phyloP scores from a whole-genome alignment of 208 protist genomes.

The Strigomonas culicis region DNA sequence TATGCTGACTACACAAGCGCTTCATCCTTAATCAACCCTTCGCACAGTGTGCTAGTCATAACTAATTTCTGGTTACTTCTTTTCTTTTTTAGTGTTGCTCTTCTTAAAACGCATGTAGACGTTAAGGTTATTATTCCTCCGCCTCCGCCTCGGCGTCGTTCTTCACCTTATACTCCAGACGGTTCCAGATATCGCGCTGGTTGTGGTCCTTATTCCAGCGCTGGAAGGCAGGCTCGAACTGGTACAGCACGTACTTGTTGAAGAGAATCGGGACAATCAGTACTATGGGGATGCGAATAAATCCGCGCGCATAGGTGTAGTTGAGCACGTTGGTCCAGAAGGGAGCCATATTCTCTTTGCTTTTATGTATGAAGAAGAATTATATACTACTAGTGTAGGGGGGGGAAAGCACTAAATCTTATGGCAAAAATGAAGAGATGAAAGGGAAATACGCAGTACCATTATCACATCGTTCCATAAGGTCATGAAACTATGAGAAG shows the following conservation, averaged over 20 bases:
- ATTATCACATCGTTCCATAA: background rate
- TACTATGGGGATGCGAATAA: slow-evolving; percentile 79
- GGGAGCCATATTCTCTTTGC: slow-evolving; percentile 27
- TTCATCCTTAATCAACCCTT: no score
- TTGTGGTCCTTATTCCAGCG: slow-evolving; percentile 82
- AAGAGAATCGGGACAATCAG: slow-evolving; percentile 74
- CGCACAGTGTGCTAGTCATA: no score
- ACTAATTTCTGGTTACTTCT: background rate
- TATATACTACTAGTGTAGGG: background rate
- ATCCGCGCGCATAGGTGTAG: slow-evolving; percentile 82
- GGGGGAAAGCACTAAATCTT: background rate
- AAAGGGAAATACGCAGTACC: background rate
- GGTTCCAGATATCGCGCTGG: slow-evolving; percentile 82
- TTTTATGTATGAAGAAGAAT: background rate
- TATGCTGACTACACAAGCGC: no score
- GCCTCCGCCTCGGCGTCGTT: slow-evolving; percentile 18
- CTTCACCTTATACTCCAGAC: slow-evolving; percentile 68
- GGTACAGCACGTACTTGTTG: slow-evolving; percentile 77
- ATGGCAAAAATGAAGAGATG: background rate
- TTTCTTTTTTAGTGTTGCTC: slow-evolving; percentile 17
- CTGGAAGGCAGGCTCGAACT: slow-evolving; percentile 69
- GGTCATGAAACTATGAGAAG: background rate
- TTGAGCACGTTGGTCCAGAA: slow-evolving; percentile 84
- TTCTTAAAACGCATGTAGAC: slow-evolving; percentile 2
- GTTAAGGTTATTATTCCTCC: slow-evolving; percentile 19